Evolutionary conservation across 139 green algal species (phyloP).

Genomic region (Chlamydomonas schloesseri): DNA sequence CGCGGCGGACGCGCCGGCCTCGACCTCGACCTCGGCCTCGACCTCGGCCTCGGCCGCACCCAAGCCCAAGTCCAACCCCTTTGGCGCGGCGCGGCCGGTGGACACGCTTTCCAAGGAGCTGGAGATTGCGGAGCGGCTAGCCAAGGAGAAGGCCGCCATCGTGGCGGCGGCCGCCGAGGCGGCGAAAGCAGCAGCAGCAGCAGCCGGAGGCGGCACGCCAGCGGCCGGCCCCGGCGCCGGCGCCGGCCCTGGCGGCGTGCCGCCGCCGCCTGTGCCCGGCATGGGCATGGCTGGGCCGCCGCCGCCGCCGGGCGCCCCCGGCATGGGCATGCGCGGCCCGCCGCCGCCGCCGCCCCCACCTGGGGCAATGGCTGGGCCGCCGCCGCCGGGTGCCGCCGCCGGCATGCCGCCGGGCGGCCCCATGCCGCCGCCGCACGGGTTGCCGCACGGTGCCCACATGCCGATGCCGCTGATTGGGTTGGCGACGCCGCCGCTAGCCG

Average conservation of each 20-base stretch:
- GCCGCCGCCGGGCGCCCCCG: too few species aligned
- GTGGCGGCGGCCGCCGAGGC: background rate
- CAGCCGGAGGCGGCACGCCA: too few species aligned
- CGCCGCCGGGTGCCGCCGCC: background rate
- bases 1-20: too few species aligned
- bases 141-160: background rate
- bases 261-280: too few species aligned
- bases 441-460: background rate
- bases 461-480: background rate
- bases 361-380: background rate
- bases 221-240: background rate
- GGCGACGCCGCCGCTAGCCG: background rate
- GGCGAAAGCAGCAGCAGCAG: too few species aligned
- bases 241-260: background rate
- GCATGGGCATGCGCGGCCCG: too few species aligned
- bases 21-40: too few species aligned
- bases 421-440: background rate
- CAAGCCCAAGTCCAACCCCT: conserved; percentile 48
- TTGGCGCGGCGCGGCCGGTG: conserved; percentile 45
- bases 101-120: conserved; percentile 41
- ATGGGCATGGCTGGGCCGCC: too few species aligned
- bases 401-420: conserved; percentile 1
- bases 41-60: background rate
- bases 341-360: background rate
- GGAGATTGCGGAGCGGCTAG: conserved; percentile 49